Evolutionary conservation across 2,329 filamentous ascomycete genomes (phyloP), one percentile per base, ranked within the genome.

Genomic region (Microsporum canis): DNA sequence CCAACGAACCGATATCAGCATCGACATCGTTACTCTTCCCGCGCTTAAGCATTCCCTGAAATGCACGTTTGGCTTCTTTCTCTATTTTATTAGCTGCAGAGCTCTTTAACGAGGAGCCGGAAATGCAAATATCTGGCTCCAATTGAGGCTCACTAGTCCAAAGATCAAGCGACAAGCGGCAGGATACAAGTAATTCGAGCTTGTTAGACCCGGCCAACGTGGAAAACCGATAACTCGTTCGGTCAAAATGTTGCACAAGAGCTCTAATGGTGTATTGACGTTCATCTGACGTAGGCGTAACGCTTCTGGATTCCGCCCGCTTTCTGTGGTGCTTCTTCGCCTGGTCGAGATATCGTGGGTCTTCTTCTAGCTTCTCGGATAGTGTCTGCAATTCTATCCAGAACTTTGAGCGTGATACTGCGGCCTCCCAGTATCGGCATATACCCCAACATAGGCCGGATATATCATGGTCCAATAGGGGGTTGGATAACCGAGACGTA

Each of bases 361-460:
- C 17, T 38, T 59, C 41, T n/a, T 43, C 31, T 5, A 59, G 41
- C 27, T 47, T 59, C n/a, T 43, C 17, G 23, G 57, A 59, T 8
- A 56, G 41, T 14, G 65, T 62, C 3, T 61, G 62, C 2, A 62
- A 41, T 41, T 27, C 55, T 34, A 71, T 66, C 73, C 75, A 76
- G 57, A 76, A 59, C 39, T 68, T 68, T 27, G 74, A 72, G 3
- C 74, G 73, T n/a, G 67, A 68, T 10, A 76, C 60, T 39, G 67
- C 64, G 4, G 71, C 71, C 66, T 76, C 75, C 74, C 74, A 77
- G 63, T 76, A 77, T 4, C 72, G 69, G 58, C 72, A 73, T 47
- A 76, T 69, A 3, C 75, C 75, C 69, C 72, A 75, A 62, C 75
- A 76, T 14, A 77, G 66, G 12, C 73, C 74, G 4, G 74, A 71